Conservation (phyloP, 2,329 filamentous ascomycete genomes). For the Aspergillus sp. region DNA sequence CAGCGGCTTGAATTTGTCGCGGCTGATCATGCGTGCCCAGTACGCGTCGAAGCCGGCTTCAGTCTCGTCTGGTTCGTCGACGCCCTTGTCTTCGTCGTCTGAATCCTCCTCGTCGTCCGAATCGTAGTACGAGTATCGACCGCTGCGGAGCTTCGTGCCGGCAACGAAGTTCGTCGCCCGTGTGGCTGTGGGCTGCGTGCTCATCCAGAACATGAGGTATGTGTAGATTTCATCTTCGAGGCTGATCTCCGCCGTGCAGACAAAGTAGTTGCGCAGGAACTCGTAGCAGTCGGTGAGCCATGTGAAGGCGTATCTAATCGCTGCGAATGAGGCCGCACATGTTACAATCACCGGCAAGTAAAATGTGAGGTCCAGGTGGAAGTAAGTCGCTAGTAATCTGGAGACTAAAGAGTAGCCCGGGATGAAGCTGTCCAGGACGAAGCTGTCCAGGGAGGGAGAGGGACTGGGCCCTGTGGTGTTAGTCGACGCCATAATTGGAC, state of each 20-base stretch:
- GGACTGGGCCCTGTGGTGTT: constrained; percentile 7
- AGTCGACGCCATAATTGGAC: constrained; percentile 1
- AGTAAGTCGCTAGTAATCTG: constrained; percentile 46
- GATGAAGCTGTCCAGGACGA: constrained; percentile 53
- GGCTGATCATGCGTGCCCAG: constrained; percentile 32
- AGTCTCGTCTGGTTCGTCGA: constrained; percentile 9
- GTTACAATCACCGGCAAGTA: constrained; percentile 53
- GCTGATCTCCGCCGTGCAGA: constrained; percentile 59
- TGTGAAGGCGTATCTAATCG: constrained; percentile 46
- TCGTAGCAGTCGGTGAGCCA: constrained; percentile 35
- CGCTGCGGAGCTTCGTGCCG: constrained; percentile 50
- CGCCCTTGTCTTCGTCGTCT: constrained; percentile 22
- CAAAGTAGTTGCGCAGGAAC: constrained; percentile 47
- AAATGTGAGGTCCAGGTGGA: constrained; percentile 54
- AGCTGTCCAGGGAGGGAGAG: constrained; percentile 12
- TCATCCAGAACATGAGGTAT: constrained; percentile 63
- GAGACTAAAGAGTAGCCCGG: constrained; percentile 57
- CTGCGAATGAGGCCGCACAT: constrained; percentile 39
- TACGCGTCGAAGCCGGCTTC: constrained; percentile 34
- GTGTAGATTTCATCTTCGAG: constrained; percentile 66
- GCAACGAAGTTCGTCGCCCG: constrained; percentile 56
- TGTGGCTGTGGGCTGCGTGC: constrained; percentile 53
- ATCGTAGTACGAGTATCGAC: constrained; percentile 21
- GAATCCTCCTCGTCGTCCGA: constrained; percentile 13
- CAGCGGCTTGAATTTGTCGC: constrained; percentile 28